Conservation (phyloP, 257 asterid species). For the Ocimum tenuiflorum region DNA sequence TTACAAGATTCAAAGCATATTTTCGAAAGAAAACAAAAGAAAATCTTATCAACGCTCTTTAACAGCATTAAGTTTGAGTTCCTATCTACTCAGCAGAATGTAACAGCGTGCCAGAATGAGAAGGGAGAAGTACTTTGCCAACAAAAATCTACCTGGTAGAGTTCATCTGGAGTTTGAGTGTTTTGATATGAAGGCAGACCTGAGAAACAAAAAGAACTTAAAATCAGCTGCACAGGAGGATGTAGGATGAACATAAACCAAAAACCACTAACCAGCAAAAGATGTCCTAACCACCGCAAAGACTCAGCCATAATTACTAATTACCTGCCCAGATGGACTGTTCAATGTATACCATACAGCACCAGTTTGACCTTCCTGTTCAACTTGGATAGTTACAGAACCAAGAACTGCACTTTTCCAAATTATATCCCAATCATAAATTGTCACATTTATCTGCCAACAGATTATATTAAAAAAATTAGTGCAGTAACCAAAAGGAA, state of each 20-base stretch:
- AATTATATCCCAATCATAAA: slow-evolving; percentile 98
- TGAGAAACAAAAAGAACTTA: slow-evolving; percentile 28
- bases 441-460: slow-evolving; percentile 84
- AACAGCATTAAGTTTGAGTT: not conserved
- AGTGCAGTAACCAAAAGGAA: slow-evolving; percentile 20
- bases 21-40: not conserved
- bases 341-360: slow-evolving; percentile 83
- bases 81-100: not conserved
- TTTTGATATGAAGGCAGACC: slow-evolving; percentile 89
- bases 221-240: not conserved
- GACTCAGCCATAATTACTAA: not conserved
- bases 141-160: slow-evolving; percentile 51
- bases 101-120: not conserved
- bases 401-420: slow-evolving; percentile 99
- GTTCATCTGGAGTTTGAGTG: slow-evolving; percentile 52
- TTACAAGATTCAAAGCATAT: not conserved
- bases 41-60: not conserved
- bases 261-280: not conserved
- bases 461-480: slow-evolving; percentile 25
- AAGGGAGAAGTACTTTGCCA: not conserved
- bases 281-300: slow-evolving; percentile 4
- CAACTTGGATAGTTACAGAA: slow-evolving; percentile 63
- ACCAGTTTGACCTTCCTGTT: slow-evolving; percentile 77
- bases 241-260: not conserved
- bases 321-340: slow-evolving; percentile 94